These are phyloP conservation scores for Apiotrichum siamense DNA, from an alignment of 1,284 basidiomycete species.

Conservation along the genomic window DNA sequence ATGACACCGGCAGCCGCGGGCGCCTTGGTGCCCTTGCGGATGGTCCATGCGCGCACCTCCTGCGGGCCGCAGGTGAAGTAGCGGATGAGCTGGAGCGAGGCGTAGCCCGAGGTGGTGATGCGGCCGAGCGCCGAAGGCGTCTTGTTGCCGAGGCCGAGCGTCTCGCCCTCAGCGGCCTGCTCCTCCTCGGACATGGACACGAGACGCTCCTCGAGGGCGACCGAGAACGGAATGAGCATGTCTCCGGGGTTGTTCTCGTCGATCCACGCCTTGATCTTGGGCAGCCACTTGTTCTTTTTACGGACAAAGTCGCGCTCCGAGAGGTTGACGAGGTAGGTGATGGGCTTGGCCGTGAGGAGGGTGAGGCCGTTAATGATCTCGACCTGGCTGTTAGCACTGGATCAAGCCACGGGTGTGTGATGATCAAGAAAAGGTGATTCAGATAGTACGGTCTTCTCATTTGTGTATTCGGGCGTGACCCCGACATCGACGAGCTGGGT, in stretches of 20 bases:
- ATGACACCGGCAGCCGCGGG: slow-evolving; percentile 98
- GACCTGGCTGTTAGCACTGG: slow-evolving; percentile 56
- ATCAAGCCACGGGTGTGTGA: slow-evolving; percentile 3
- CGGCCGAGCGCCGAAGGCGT: slow-evolving; percentile 66
- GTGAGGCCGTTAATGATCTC: slow-evolving; percentile 90
- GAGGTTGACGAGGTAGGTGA: slow-evolving; percentile 97
- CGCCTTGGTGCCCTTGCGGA: slow-evolving; percentile 86
- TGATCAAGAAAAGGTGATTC: slow-evolving; percentile 9
- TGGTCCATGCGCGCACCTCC: slow-evolving; percentile 98
- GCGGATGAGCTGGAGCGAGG: slow-evolving; percentile 80
- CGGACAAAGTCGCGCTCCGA: slow-evolving; percentile 91
- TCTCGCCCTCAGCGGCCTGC: slow-evolving; percentile 69
- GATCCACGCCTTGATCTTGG: slow-evolving; percentile 99
- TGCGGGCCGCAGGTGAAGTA: slow-evolving; percentile 97
- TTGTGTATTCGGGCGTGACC: slow-evolving; percentile 61
- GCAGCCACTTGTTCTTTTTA: slow-evolving; percentile 99
- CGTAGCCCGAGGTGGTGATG: slow-evolving; percentile 88
- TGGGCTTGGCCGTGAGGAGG: slow-evolving; percentile 93
- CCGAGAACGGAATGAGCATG: slow-evolving; percentile 92
- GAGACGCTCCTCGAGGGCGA: slow-evolving; percentile 89
- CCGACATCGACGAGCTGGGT: slow-evolving; percentile 66
- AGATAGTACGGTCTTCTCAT: slow-evolving; percentile 47
- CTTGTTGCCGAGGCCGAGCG: slow-evolving; percentile 39
- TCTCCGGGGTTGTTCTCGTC: slow-evolving; percentile 96
- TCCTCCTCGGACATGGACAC: slow-evolving; percentile 59